Evolutionary conservation across 208 protist species (phyloP), one percentile per base, ranked within the genome.

Genomic region (Porcisia deanei): DNA sequence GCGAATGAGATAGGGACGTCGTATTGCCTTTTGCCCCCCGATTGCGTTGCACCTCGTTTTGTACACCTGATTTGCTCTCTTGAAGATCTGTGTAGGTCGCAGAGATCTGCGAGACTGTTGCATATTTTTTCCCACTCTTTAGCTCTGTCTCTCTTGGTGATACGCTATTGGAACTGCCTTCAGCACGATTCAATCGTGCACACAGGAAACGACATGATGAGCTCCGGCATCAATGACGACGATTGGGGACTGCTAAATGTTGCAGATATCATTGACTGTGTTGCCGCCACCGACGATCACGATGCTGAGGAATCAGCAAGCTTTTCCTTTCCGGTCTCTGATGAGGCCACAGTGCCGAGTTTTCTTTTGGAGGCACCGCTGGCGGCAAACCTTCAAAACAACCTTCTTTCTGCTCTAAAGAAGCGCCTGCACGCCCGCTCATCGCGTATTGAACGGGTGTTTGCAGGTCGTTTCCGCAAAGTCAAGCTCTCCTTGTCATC

Each of bases 221-320:
- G 34, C 55, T 55, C 43, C 6, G 14, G 41, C 57, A 71, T 54
- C 43, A 54, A 73, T 67, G 64, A 60, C 66, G 84, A 83, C 58
- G 88, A 93, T 68, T 93, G 91, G 91, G 91, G 88, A 18, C 84
- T 93, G 71, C 72, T 95, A 45, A 93, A 87, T 68, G 83, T 95
- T 41, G 87, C 91, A 9, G 91, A 95, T 41, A 75, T 82, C n/a
- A 61, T 82, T 43, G 72, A 72, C 53, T 71, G 72, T 43, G 37
- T 72, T 47, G 71, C 73, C 77, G 77, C 91, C 34, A 71, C 85
- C 60, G 87, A 91, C 55, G 76, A 76, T 3, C 20, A 20, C 22
- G 70, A 52, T 16, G 20, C 22, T 8, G 61, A 55, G 12, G 39
- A n/a, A 5, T n/a, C 22, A 22, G 66, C 64, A 18, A 41, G 47